Base-by-base conservation (phyloP, 1,284 basidiomycete genomes). In the Leccinum griseonigrum region DNA sequence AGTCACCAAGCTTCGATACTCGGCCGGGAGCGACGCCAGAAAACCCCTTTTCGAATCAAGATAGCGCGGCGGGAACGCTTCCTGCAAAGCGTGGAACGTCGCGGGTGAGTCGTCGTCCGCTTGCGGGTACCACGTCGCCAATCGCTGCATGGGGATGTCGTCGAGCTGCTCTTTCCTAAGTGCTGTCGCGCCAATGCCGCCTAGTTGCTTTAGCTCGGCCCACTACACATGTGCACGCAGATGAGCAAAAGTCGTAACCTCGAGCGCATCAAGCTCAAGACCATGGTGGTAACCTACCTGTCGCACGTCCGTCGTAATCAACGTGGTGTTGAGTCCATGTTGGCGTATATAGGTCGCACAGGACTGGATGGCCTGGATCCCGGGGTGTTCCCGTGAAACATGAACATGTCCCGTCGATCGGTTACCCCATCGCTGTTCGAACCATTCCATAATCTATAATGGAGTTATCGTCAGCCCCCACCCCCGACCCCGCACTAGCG, bases 311-410 rank as follows among this genome's bases (percentile, higher is more conserved):
- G 74, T 73, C 16, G 78, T 79, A 56, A 84, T 71, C 50, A 84
- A 59, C 40, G 76, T 77, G 3, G 79, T 79, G 61, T 74, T 72
- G 65, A 83, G 68, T 4, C 76, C 64, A 61, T 81, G 75, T 48
- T 72, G 69, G 51, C 68, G 75, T 70, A 85, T 80, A 67, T 81
- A 85, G 28, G 75, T 75, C 34, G 78, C 70, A 40, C 79, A 82
- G 1, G 79, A 73, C 62, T 83, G 82, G 28, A 86, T 80, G n/a
- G 75, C 69, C 61, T 81, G 75, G 32, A 83, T 75, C 32, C 80
- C 82, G 3, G 78, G 80, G 64, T 81, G 79, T 34, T 67, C 58
- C 73, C 55, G 62, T 68, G 66, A 56, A 59, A 64, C 40, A 71
- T 53, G 56, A n/a, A n/a, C 38, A 7, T 22, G 43, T 22, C 43